phyloP scores from a whole-genome alignment of 768 basidiomycete genomes.

The Leccinum obscurum region DNA sequence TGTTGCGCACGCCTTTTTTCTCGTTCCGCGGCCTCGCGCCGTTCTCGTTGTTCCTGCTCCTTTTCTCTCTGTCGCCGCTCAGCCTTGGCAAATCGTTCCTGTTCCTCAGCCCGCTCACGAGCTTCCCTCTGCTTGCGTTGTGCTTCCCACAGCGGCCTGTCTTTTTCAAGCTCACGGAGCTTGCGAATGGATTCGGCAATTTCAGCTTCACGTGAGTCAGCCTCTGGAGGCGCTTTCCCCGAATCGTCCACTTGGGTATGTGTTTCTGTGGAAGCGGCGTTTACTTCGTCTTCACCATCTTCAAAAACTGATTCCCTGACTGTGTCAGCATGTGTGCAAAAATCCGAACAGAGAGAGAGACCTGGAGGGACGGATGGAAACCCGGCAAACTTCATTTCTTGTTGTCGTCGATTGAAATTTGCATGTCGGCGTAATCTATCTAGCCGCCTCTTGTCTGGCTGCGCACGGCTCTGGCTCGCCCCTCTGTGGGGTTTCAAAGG shows the following conservation, averaged over 20 bases:
- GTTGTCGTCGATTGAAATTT: constrained; percentile 38
- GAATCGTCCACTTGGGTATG: constrained; percentile 1
- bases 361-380: constrained; percentile 21
- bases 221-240: constrained; percentile 20
- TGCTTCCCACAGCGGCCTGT: constrained; percentile 62
- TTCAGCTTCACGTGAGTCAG: constrained; percentile 39
- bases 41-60: constrained; percentile 22
- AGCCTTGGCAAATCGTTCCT: constrained; percentile 37
- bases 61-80: constrained; percentile 37
- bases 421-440: constrained; percentile 40
- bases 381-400: constrained; percentile 41
- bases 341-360: constrained; percentile 5
- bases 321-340: constrained; percentile 6
- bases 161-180: constrained; percentile 64
- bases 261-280: constrained; percentile 3
- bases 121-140: constrained; percentile 46
- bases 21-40: constrained; percentile 29
- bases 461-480: constrained; percentile 37
- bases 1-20: constrained; percentile 21
- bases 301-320: constrained; percentile 11
- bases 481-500: constrained; percentile 46
- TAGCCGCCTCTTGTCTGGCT: constrained; percentile 44
- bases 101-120: constrained; percentile 45
- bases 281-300: constrained; percentile 16
- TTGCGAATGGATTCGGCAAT: constrained; percentile 69